phyloP scores from a whole-genome alignment of 192 early-diverging fungal species.

The Coemansia sp. region DNA sequence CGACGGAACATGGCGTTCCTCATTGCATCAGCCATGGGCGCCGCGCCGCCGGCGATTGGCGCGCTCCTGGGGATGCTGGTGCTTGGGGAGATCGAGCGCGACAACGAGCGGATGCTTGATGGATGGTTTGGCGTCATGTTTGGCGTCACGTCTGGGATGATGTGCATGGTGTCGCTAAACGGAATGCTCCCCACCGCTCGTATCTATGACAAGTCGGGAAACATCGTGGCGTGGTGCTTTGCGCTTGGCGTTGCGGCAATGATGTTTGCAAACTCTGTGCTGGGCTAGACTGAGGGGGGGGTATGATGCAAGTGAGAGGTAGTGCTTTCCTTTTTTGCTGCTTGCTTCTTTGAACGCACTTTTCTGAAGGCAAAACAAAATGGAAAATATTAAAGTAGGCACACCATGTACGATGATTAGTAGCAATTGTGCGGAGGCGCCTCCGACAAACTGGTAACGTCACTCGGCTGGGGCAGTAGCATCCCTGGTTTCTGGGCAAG shows the following conservation, averaged over 20 bases:
- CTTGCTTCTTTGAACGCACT: too few relatives aligned
- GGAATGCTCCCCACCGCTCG: conserved; percentile 48
- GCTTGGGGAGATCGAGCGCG: conserved; percentile 11
- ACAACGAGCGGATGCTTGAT: conserved; percentile 10
- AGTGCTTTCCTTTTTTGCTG: too few relatives aligned
- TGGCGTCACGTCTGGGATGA: conserved; percentile 44
- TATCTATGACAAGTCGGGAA: conserved; percentile 44
- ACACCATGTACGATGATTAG: too few relatives aligned
- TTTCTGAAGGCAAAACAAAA: too few relatives aligned
- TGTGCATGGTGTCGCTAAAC: conserved; percentile 48
- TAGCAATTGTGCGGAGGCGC: too few relatives aligned
- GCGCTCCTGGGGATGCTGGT: conserved; percentile 38
- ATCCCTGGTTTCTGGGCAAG: too few relatives aligned
- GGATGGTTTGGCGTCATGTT: conserved; percentile 36
- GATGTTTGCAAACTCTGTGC: conserved; percentile 36
- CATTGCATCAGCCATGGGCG: conserved; percentile 39
- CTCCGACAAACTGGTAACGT: too few relatives aligned
- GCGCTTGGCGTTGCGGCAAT: conserved; percentile 41
- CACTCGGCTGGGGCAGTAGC: too few relatives aligned
- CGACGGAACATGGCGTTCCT: conserved; percentile 34
- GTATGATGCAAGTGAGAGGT: too few relatives aligned
- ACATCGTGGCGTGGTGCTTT: conserved; percentile 47
- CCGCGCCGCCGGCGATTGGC: conserved; percentile 36
- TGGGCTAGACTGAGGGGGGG: too few relatives aligned
- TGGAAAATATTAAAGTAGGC: too few relatives aligned